Evolutionary conservation across 371 early-diverging fungal species (phyloP).

Genomic region (Paraphysoderma sedebokerense): DNA sequence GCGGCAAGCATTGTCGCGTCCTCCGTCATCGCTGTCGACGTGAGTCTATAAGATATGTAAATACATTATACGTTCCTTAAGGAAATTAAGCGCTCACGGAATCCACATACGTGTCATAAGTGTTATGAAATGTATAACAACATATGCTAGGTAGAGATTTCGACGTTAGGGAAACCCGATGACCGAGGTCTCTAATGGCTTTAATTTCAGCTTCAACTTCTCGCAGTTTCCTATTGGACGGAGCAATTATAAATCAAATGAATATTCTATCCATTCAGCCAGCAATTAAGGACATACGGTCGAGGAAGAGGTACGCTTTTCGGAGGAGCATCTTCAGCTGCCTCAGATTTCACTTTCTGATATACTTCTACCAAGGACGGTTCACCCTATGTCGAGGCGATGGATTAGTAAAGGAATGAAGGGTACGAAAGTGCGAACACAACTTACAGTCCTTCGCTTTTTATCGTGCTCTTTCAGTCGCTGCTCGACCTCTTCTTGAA

Average conservation of each 20-base stretch:
- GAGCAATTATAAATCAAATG: neutral
- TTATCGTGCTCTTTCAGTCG: constrained; percentile 20
- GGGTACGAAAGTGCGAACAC: too few relatives aligned
- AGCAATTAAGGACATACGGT: constrained; percentile 23
- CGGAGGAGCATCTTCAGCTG: constrained; percentile 22
- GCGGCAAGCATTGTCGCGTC: constrained; percentile 61
- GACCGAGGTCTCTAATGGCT: constrained; percentile 62
- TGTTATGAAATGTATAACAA: constrained; percentile 96
- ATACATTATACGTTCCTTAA: neutral
- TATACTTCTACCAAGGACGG: neutral
- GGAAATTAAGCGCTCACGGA: neutral
- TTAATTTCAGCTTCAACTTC: constrained; percentile 61
- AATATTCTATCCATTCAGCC: neutral
- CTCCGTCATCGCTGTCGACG: constrained; percentile 54
- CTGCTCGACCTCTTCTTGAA: constrained; percentile 29
- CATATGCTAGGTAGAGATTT: constrained; percentile 82
- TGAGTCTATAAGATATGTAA: constrained; percentile 25
- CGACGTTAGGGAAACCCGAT: constrained; percentile 52
- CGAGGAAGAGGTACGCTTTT: constrained; percentile 45
- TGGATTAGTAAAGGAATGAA: too few relatives aligned
- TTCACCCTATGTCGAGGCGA: neutral
- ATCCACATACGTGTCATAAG: constrained; percentile 47
- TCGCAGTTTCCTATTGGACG: constrained; percentile 28
- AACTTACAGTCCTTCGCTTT: too few relatives aligned
- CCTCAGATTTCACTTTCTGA: constrained; percentile 19